Base-by-base conservation (phyloP, 441 rosid genomes). In the Geranium incanum region DNA sequence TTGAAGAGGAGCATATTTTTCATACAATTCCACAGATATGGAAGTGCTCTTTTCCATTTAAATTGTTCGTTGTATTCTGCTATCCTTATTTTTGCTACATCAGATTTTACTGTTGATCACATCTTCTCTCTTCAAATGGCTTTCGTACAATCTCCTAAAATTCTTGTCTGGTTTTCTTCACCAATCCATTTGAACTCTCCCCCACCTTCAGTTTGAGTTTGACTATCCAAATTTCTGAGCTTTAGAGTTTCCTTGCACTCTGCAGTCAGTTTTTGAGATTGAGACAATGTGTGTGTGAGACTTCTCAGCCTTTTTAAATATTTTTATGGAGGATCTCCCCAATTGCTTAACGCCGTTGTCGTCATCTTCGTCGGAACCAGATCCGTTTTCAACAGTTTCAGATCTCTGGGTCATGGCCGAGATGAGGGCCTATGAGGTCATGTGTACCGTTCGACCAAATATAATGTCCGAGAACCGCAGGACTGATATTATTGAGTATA, bases 381-480 rank as follows among this genome's bases (percentile, higher is more conserved):
- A 69, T 59, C 86, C 83, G 38, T 68, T 83, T 71, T 74, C 85
- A 69, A 75, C 86, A 73, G 86, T 80, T 72, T 60, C 67, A 36
- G 93, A 90, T 71, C 71, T 86, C 57, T 90, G 97, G 96, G 70
- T 67, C 67, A 64, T 86, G 80, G 89, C 93, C 45, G 97, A 93
- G 82, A 75, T 80, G 67, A 92, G 95, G 80, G 83, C 76, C 78
- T 82, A 78, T 71, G 99, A 94, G 82, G 88, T 93, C 68, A 71
- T 93, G 43, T 76, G 77, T 78, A 37, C 73, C 39, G 81, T 89
- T 76, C 93, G 86, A 79, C 97, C 97, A 6, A 70, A 85, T 71
- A 70, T 70, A 68, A 80, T 80, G 75, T 86, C 97, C 60, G 91
- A 93, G 81, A 73, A 74, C 68, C 85, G 65, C 75, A 82, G 98